Conservation (phyloP, 345 rosid species). For the Bruguiera sexangula region DNA sequence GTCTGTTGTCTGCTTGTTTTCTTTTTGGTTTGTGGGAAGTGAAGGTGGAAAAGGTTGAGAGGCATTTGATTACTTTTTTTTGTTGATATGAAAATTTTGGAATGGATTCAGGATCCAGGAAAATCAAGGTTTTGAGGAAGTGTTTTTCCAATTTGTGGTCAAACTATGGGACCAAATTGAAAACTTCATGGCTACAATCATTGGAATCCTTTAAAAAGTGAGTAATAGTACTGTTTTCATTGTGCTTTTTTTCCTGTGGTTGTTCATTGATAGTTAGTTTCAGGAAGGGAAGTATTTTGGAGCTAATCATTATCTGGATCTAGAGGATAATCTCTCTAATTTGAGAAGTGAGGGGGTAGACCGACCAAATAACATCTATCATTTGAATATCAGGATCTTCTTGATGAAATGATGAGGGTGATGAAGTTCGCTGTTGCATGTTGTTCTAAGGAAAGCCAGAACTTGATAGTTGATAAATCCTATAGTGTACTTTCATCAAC, state of each 20-base stretch:
- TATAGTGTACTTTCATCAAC: constrained; percentile 48
- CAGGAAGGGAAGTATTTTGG: not conserved
- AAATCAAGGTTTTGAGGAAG: constrained; percentile 58
- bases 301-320: not conserved
- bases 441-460: constrained; percentile 65
- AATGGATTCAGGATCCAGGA: constrained; percentile 50
- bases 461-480: constrained; percentile 54
- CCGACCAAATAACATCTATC: not conserved
- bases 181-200: not conserved
- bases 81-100: constrained; percentile 8
- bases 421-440: constrained; percentile 64
- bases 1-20: too few species aligned
- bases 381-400: constrained; percentile 48
- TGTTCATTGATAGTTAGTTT: not conserved
- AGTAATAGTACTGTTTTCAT: constrained; percentile 14
- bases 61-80: not conserved
- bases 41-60: not conserved
- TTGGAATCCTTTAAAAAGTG: constrained; percentile 40
- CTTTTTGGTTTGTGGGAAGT: not conserved
- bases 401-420: constrained; percentile 60
- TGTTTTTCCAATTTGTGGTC: constrained; percentile 44
- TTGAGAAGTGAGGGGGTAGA: not conserved
- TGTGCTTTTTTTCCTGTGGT: not conserved
- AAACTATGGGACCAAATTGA: constrained; percentile 69
- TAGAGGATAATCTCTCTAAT: not conserved